Evolutionary conservation across 768 basidiomycete species (phyloP), one percentile per base, ranked within the genome.

Genomic region (Russula sp.): DNA sequence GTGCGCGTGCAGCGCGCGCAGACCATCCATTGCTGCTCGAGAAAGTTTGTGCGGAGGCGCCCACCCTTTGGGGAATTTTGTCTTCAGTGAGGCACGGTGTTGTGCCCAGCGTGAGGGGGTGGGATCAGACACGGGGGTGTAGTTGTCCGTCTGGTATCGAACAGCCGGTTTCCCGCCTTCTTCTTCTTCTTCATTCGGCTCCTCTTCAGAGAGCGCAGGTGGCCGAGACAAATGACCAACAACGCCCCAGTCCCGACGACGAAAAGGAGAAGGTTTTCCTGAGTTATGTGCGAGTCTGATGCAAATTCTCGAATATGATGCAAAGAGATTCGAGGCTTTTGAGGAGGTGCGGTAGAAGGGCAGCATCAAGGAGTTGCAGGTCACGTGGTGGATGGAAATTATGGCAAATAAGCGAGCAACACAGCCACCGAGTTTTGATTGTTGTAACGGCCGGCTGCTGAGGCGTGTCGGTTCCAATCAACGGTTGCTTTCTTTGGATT

Each of bases 41-140:
- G 80, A 80, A 38, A 85, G 71, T 66, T 80, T 81, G 67, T 79
- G 80, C 28, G 81, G 81, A 1, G 84, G 84, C 24, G 73, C 71
- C 83, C 84, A 85, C 22, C 77, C 77, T 13, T 74, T 68, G 20
- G 77, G 77, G 62, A 78, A 78, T 42, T 68, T 62, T 54, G 68
- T 65, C 65, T 75, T 75, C 66, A 78, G 68, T 2, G 73, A 68
- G 56, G 68, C 65, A n/a, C 74, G 73, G 65, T 78, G 76, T 34
- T 71, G 67, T n/a, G 48, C 57, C 63, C 59, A 73, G 60, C 65
- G 65, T 24, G 61, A 54, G 14, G 75, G 74, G 0, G 75, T 73
- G 10, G 74, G 67, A 22, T 55, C 30, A 32, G 22, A 44, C 11
- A 14, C 44, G 34, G 68, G 63, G 10, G 52, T 44, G 7, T 58